These are phyloP conservation scores for Melampsora americana DNA, from an alignment of 1,284 basidiomycete species.

Conservation along the genomic window DNA sequence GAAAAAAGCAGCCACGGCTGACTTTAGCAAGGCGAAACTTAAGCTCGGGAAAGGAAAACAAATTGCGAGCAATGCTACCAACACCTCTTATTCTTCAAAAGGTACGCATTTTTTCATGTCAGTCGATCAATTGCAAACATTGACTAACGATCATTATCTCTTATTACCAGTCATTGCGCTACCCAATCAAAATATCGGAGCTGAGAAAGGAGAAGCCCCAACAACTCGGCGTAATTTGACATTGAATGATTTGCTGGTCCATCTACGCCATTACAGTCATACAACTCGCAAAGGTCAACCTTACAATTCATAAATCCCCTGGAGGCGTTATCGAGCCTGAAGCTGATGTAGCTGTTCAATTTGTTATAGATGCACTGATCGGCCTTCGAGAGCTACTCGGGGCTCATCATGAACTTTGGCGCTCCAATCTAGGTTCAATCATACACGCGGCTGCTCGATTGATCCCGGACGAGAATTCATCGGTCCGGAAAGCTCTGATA, in stretches of 20 bases:
- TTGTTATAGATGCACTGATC: constrained; percentile 67
- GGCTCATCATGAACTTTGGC: constrained; percentile 63
- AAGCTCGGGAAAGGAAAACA: constrained; percentile 95
- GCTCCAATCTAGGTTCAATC: constrained; percentile 64
- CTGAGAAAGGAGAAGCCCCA: constrained; percentile 60
- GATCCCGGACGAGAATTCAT: constrained; percentile 62
- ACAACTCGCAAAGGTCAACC: constrained; percentile 66
- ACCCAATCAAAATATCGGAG: constrained; percentile 73
- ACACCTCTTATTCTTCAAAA: constrained; percentile 73
- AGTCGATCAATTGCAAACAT: not conserved
- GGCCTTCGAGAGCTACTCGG: constrained; percentile 77
- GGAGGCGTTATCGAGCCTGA: not conserved
- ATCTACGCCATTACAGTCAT: constrained; percentile 78
- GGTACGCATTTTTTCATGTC: constrained; percentile 9
- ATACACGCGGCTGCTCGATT: constrained; percentile 68
- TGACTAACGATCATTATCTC: constrained; percentile 44
- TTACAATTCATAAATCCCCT: not conserved
- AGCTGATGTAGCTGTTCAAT: not conserved
- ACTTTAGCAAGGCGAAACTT: constrained; percentile 87
- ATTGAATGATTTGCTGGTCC: constrained; percentile 71
- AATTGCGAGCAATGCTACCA: constrained; percentile 74
- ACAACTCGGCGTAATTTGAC: constrained; percentile 73
- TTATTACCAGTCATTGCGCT: constrained; percentile 71
- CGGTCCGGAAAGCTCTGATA: constrained; percentile 19
- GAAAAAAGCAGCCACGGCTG: constrained; percentile 79